Percentiles rank a stretch among this genome's conserved stretches.
These are phyloP conservation scores for Leavenworthia alabamica DNA, from an alignment of 345 rosid genomes.

Conservation along the genomic window DNA sequence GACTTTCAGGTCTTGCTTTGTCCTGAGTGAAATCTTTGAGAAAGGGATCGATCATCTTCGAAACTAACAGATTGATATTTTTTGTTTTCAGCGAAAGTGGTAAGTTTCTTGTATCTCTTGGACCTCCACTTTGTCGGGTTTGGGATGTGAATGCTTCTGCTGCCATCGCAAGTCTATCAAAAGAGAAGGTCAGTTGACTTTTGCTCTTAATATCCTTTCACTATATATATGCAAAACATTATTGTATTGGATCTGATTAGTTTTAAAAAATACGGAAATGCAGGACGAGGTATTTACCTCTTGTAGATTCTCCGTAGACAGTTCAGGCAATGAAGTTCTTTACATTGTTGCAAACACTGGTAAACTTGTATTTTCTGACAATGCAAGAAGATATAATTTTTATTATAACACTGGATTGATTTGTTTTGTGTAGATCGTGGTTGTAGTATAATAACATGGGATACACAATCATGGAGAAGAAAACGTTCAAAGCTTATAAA, in stretches of 20 bases:
- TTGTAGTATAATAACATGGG: conserved; percentile 62
- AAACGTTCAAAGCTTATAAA: conserved; percentile 44
- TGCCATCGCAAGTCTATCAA: conserved; percentile 55
- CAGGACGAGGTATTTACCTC: conserved; percentile 80
- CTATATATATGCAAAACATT: background rate
- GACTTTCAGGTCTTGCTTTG: too few relatives aligned
- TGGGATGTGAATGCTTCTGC: conserved; percentile 68
- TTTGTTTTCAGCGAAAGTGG: conserved; percentile 63
- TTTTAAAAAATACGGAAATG: background rate
- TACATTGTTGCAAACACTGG: conserved; percentile 75
- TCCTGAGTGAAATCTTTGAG: too few relatives aligned
- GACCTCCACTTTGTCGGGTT: conserved; percentile 69
- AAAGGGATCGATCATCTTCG: background rate
- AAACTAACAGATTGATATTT: conserved; percentile 3
- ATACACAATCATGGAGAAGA: conserved; percentile 61
- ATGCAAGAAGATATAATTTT: background rate
- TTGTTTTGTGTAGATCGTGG: conserved; percentile 42
- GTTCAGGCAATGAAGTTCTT: conserved; percentile 44
- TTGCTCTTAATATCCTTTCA: background rate
- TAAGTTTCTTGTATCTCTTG: conserved; percentile 74
- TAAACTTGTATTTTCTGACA: conserved; percentile 15
- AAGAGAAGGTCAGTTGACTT: conserved; percentile 44
- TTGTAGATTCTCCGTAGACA: conserved; percentile 64
- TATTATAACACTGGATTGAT: conserved; percentile 53
- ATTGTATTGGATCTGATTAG: conserved; percentile 15